Evolutionary conservation across 257 asterid species (phyloP).

Genomic region (Fraxinus quadrangulata): DNA sequence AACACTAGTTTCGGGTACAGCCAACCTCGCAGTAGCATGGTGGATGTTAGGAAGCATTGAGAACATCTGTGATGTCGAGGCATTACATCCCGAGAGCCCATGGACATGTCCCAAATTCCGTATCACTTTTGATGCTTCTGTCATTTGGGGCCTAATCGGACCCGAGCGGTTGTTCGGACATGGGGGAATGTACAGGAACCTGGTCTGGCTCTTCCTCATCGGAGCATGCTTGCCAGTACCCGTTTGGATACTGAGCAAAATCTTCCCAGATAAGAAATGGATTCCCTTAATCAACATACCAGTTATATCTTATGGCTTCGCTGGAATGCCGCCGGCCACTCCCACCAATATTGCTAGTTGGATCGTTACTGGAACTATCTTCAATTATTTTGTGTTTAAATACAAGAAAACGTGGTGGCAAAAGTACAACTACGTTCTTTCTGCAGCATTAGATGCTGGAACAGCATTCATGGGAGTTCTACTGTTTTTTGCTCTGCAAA

Average conservation of each 20-base stretch:
- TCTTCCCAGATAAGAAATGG: conserved; percentile 86
- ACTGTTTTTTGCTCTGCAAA: conserved; percentile 72
- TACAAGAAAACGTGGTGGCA: conserved; percentile 86
- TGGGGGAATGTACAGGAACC: conserved; percentile 72
- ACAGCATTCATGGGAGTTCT: conserved; percentile 95
- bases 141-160: conserved; percentile 88
- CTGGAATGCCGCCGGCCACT: conserved; percentile 98
- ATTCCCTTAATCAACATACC: conserved; percentile 83
- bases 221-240: conserved; percentile 91
- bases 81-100: conserved; percentile 81
- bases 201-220: conserved; percentile 81
- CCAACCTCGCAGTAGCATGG: conserved; percentile 84
- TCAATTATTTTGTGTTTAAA: conserved; percentile 83
- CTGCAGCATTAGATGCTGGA: conserved; percentile 95
- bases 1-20: conserved; percentile 69
- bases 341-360: conserved; percentile 95
- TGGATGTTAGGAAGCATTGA: conserved; percentile 87
- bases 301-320: conserved; percentile 81
- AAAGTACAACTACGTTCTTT: conserved; percentile 77
- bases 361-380: conserved; percentile 71
- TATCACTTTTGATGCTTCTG: conserved; percentile 80
- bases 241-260: conserved; percentile 75
- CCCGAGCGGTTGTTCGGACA: conserved; percentile 77
- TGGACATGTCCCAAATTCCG: conserved; percentile 94
- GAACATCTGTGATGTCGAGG: conserved; percentile 74